A percentile compares a stretch with the other conserved stretches of the same genome.
Evolutionary conservation across 2,329 filamentous ascomycete genomes (phyloP).

Genomic region (Dactylellina leptospora): DNA sequence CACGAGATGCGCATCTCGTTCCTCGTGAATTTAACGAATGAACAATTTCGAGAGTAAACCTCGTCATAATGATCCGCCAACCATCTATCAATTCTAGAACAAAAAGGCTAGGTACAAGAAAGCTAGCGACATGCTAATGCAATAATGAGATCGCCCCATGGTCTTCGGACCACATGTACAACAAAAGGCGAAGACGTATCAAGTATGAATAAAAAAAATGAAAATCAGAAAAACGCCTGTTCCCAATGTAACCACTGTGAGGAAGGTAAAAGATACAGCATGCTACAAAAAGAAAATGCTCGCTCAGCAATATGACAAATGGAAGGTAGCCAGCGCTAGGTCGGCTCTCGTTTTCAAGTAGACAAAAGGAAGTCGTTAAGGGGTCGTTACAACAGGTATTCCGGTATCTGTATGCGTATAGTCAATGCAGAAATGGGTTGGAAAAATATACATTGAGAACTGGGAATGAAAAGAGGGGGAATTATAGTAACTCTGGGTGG

Average conservation of each 20-base stretch:
- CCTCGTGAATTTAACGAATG: no score
- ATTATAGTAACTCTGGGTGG: slow-evolving; percentile 45
- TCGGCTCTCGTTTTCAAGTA: not conserved
- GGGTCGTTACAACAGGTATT: slow-evolving; percentile 7
- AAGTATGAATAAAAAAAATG: not conserved
- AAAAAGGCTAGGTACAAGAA: slow-evolving; percentile 11
- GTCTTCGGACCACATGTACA: not conserved
- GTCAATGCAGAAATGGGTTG: no score
- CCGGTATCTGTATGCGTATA: slow-evolving; percentile 10
- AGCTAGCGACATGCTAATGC: not conserved
- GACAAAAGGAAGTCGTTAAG: slow-evolving; percentile 36
- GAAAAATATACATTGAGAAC: no score
- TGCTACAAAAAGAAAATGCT: slow-evolving; percentile 18
- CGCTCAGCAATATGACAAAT: slow-evolving; percentile 26
- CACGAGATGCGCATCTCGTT: no score
- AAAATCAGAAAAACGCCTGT: not conserved
- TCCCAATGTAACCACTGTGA: slow-evolving; percentile 37
- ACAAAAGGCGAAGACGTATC: not conserved
- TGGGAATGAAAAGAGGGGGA: no score
- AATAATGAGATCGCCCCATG: not conserved
- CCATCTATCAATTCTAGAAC: slow-evolving; percentile 47
- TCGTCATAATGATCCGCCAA: slow-evolving; percentile 1
- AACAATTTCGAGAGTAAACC: no score
- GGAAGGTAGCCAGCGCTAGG: not conserved
- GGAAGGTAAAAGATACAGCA: not conserved